phyloP scores from a whole-genome alignment of 2,329 filamentous ascomycete species.

The Fusarium sp. region DNA sequence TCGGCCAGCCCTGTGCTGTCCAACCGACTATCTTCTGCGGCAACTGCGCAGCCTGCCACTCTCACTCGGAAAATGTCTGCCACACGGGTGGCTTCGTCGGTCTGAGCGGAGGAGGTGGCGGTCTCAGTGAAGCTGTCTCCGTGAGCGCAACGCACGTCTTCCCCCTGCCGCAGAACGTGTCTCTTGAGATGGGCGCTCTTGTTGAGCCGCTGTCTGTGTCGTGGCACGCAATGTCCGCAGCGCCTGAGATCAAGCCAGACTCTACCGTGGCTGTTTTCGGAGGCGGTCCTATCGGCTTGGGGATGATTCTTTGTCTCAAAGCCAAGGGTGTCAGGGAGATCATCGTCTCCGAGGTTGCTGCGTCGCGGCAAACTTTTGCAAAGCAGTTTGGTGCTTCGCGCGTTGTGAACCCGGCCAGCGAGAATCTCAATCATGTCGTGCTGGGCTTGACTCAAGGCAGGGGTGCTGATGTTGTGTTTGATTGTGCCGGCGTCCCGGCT shows the following conservation, averaged over 20 bases:
- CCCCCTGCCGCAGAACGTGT: slow-evolving; percentile 60
- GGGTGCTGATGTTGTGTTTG: slow-evolving; percentile 68
- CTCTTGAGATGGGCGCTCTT: slow-evolving; percentile 61
- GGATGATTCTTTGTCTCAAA: slow-evolving; percentile 56
- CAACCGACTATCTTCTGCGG: slow-evolving; percentile 68
- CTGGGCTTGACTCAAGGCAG: slow-evolving; percentile 57
- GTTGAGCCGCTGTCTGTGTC: slow-evolving; percentile 62
- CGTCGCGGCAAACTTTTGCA: slow-evolving; percentile 54
- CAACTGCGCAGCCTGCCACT: slow-evolving; percentile 63
- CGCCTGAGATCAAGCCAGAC: slow-evolving; percentile 51
- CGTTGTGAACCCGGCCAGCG: slow-evolving; percentile 52
- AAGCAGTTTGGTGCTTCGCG: slow-evolving; percentile 55
- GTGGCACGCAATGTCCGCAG: slow-evolving; percentile 56
- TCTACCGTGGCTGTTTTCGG: slow-evolving; percentile 59
- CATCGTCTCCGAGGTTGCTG: slow-evolving; percentile 57
- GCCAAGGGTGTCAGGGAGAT: slow-evolving; percentile 59
- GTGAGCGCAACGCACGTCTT: slow-evolving; percentile 59
- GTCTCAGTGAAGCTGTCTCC: slow-evolving; percentile 63
- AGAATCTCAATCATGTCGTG: slow-evolving; percentile 58
- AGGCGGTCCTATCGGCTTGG: slow-evolving; percentile 59
- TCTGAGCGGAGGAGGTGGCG: slow-evolving; percentile 58
- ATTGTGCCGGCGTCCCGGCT: slow-evolving; percentile 65
- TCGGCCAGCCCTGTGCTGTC: slow-evolving; percentile 66
- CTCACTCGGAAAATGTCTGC: slow-evolving; percentile 66
- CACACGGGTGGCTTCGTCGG: slow-evolving; percentile 52